These are phyloP conservation scores for Eucalyptus polybractea DNA, from an alignment of 345 rosid genomes.

Conservation along the genomic window DNA sequence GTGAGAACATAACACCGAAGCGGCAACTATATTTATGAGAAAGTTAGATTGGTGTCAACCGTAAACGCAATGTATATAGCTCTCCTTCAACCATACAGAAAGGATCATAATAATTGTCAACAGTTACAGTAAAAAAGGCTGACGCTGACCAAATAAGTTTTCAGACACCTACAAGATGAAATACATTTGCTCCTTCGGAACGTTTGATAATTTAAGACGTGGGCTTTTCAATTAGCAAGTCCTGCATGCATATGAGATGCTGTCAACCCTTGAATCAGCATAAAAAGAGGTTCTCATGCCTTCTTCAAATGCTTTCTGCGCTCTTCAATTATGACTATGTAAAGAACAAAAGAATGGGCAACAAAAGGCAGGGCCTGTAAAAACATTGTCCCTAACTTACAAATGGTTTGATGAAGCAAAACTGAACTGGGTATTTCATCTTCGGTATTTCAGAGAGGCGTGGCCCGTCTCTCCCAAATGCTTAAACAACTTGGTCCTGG, in stretches of 20 bases:
- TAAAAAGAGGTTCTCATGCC: neutral
- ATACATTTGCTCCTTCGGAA: neutral
- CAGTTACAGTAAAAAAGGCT: neutral
- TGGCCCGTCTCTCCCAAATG: conserved; percentile 81
- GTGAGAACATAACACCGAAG: neutral
- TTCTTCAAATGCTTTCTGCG: neutral
- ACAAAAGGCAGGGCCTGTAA: neutral
- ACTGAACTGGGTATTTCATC: neutral
- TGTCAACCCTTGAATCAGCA: neutral
- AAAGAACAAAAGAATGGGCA: neutral
- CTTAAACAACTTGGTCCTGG: conserved; percentile 59
- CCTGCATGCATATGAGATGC: neutral
- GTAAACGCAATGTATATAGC: neutral
- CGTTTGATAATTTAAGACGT: neutral
- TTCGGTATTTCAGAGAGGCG: conserved; percentile 41
- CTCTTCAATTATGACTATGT: neutral
- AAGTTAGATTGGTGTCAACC: neutral
- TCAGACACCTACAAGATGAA: neutral
- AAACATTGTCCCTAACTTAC: neutral
- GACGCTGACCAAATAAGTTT: neutral
- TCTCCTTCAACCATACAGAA: neutral
- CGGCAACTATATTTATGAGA: neutral
- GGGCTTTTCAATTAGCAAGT: neutral
- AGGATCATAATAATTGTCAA: neutral
- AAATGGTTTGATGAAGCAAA: neutral